Conservation (phyloP, 140 eudicot species). For the Stevia rebaudiana region DNA sequence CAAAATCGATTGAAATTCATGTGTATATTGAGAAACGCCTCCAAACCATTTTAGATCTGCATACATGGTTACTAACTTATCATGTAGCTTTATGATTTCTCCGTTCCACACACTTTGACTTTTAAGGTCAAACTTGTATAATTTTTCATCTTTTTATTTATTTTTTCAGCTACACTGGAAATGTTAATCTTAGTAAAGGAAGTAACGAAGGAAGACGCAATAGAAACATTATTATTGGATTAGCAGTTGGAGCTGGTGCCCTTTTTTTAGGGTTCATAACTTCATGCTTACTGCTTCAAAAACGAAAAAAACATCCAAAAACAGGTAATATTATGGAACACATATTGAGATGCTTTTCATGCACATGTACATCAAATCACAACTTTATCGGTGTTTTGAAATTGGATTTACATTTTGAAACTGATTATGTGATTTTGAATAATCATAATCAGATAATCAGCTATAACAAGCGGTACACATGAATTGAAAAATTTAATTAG, state of each 20-base stretch:
- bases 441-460: neutral
- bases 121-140: neutral
- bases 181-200: constrained; percentile 47
- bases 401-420: neutral
- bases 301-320: constrained; percentile 34
- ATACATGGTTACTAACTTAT: neutral
- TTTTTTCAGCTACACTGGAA: constrained; percentile 64
- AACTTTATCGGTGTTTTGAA: neutral
- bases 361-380: constrained; percentile 6
- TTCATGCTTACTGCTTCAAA: constrained; percentile 46
- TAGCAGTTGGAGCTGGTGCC: constrained; percentile 40
- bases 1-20: too few relatives aligned
- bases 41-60: neutral
- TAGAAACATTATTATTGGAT: constrained; percentile 60
- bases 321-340: constrained; percentile 28
- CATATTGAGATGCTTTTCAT: neutral
- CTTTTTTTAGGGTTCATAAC: constrained; percentile 45
- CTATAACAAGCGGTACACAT: neutral
- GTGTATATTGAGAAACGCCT: too few relatives aligned
- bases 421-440: neutral
- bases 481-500: neutral
- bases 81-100: neutral
- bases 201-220: constrained; percentile 36
- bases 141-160: neutral
- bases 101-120: neutral